Base-by-base conservation (phyloP, 805 yeast genomes). In the Metschnikowia picachoensis region DNA sequence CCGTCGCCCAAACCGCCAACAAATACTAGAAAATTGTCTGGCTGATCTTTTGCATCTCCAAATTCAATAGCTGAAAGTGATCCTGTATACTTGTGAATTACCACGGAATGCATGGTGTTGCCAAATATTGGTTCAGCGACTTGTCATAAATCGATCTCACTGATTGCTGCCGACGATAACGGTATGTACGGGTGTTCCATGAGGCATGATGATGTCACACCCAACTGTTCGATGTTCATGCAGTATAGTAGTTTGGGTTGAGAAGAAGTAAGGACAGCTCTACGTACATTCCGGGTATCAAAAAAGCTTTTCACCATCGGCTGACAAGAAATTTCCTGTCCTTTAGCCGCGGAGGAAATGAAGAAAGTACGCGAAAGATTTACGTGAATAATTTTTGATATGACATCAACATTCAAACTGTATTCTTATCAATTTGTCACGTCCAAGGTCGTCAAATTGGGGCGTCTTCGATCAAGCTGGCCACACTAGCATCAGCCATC, bases 1-100 rank as follows among this genome's bases (percentile, higher is more conserved):
- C n/a, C n/a, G n/a, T n/a, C n/a, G 2, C 77, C 70, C 30, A 87
- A 66, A 0, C 95, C 95, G 9, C 86, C 95, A 34, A 87, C 72
- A 57, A 87, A 84, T 3, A 89, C 56, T 0, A 89, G 54, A 0
- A 82, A 83, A 40, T 86, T 81, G 13, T 35, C 35, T 1, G 67
- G 61, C 1, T 67, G 13, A 1, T 25, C 17, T 8, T 33, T 27
- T 29, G 37, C 37, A 3, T 32, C 27, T 3, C 51, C 53, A 29
- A 51, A 51, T 30, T 53, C 57, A 39, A 53, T 51, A 12, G 55
- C 57, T 4, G 57, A 44, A 14, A 51, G 41, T 8, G 7, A 9
- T 8, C 38, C 39, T 6, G 38, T 14, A 37, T 51, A 53, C 17
- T 43, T 43, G 34, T 53, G 53, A 7, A 53, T 48, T 4, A 42